Conservation (phyloP, 495 filamentous ascomycete species). For the Astrocystis sublimbata region DNA sequence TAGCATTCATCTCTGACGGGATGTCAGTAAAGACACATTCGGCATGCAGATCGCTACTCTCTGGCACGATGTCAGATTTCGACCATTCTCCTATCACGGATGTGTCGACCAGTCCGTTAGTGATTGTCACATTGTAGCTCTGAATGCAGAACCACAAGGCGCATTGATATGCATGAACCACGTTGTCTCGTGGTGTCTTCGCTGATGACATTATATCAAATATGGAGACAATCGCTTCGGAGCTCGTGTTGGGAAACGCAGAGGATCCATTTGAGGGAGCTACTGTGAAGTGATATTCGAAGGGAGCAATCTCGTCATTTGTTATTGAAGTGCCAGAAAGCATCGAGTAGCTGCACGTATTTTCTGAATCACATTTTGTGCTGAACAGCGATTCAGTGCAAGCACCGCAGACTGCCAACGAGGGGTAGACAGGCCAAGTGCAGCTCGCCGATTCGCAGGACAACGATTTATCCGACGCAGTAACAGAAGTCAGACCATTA, state of each 20-base stretch:
- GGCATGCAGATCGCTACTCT: slow-evolving; percentile 16
- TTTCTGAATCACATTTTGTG: slow-evolving; percentile 20
- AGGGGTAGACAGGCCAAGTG: slow-evolving; percentile 39
- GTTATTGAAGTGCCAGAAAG: slow-evolving; percentile 30
- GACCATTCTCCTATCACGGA: slow-evolving; percentile 31
- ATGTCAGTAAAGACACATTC: slow-evolving; percentile 38
- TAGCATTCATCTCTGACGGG: slow-evolving; percentile 29
- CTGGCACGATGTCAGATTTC: slow-evolving; percentile 23
- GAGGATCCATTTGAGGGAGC: slow-evolving; percentile 30
- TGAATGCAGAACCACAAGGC: slow-evolving; percentile 42
- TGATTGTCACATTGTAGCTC: slow-evolving; percentile 29
- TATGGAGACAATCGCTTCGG: slow-evolving; percentile 33
- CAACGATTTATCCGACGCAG: slow-evolving; percentile 23
- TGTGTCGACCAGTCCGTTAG: slow-evolving; percentile 29
- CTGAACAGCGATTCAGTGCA: slow-evolving; percentile 25
- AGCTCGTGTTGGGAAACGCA: slow-evolving; percentile 15
- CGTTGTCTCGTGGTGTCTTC: slow-evolving; percentile 7
- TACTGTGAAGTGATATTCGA: slow-evolving; percentile 31
- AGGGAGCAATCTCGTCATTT: slow-evolving; percentile 4
- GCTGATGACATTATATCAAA: slow-evolving; percentile 38
- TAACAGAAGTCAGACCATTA: slow-evolving; percentile 37
- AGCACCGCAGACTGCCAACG: slow-evolving; percentile 36
- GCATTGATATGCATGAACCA: slow-evolving; percentile 28
- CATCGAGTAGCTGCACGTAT: slow-evolving; percentile 35
- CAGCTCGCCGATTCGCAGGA: slow-evolving; percentile 37